Percentiles rank a stretch among this genome's conserved stretches.
Conservation (phyloP, 2,329 filamentous ascomycete genomes). For the Immersiporthe knoxdaviesiana region DNA sequence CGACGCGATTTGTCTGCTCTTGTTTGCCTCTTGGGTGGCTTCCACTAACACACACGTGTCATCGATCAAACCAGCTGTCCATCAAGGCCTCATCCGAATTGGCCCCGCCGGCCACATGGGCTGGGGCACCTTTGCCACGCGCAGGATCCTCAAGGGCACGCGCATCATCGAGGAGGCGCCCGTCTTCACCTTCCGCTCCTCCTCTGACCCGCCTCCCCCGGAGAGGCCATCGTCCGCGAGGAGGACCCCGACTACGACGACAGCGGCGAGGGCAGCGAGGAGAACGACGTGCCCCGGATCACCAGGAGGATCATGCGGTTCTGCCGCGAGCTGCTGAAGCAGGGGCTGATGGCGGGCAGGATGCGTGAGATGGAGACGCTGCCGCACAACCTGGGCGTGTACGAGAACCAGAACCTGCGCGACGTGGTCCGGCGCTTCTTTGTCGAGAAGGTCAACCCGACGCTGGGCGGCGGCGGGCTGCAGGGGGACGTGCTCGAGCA, state of each 20-base stretch:
- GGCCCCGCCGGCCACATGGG: conserved; percentile 21
- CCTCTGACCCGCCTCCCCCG: neutral
- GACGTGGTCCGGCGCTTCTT: conserved; percentile 1
- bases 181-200: conserved; percentile 20
- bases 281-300: neutral
- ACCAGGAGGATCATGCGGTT: neutral
- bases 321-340: neutral
- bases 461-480: neutral
- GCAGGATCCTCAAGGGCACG: conserved; percentile 21
- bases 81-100: neutral
- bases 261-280: neutral
- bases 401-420: neutral
- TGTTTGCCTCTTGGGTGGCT: neutral
- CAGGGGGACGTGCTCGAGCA: neutral
- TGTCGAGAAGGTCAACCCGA: neutral
- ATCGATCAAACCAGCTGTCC: neutral
- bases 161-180: conserved; percentile 23
- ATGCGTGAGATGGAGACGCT: conserved; percentile 4
- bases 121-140: conserved; percentile 18
- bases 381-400: neutral
- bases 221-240: neutral
- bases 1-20: neutral
- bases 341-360: neutral
- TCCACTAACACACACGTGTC: neutral
- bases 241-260: neutral